Evolutionary conservation across 1,284 basidiomycete genomes (phyloP).

Genomic region (Takashimella koratensis): DNA sequence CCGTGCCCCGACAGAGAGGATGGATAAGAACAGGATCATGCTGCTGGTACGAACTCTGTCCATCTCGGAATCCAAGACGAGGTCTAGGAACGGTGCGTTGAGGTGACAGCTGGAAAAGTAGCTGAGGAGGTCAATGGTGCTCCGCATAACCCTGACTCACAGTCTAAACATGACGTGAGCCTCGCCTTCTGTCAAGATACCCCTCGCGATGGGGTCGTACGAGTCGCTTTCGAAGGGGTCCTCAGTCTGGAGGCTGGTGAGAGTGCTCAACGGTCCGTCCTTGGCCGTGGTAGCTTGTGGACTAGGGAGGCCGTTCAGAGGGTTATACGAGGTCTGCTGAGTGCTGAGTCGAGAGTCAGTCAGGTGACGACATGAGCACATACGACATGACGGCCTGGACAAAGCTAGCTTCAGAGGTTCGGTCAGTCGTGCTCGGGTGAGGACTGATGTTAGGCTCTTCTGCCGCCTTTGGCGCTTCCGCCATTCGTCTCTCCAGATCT

Average conservation of each 20-base stretch:
- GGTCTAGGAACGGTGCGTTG: conserved; percentile 21
- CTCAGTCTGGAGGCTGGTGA: neutral
- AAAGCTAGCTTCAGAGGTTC: neutral
- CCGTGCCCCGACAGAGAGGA: conserved; percentile 14
- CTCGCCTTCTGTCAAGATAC: conserved; percentile 15
- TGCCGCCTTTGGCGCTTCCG: neutral
- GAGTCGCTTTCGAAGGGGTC: conserved; percentile 10
- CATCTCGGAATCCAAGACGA: conserved; percentile 5
- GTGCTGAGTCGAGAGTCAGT: neutral
- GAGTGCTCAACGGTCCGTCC: neutral
- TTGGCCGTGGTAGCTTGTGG: neutral
- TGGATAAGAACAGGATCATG: conserved; percentile 13
- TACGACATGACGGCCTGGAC: neutral
- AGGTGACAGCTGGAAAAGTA: conserved; percentile 19
- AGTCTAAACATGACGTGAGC: conserved; percentile 9
- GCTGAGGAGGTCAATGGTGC: conserved; percentile 1
- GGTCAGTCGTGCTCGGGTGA: neutral
- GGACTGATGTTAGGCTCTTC: neutral
- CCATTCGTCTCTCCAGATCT: neutral
- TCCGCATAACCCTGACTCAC: conserved; percentile 2
- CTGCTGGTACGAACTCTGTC: conserved; percentile 8
- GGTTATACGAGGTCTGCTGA: neutral
- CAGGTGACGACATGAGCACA: neutral
- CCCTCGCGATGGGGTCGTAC: conserved; percentile 14
- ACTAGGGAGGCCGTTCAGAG: neutral